Base-by-base conservation (phyloP, 2,329 filamentous ascomycete species). In the Claviceps citrina region DNA sequence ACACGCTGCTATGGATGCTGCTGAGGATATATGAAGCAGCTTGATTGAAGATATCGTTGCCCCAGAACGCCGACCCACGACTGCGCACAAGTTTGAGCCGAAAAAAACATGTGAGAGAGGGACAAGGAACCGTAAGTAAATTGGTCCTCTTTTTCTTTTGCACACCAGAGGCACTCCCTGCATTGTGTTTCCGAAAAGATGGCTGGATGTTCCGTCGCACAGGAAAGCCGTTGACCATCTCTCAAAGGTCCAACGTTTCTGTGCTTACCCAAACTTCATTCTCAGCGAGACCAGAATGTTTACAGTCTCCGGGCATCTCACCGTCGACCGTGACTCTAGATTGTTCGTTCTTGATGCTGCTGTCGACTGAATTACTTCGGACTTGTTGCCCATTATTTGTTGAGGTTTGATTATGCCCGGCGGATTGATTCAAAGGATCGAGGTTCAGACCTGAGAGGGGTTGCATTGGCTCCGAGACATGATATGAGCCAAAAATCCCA, bases 361-460 rank as follows among this genome's bases (percentile, higher is more conserved):
- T 46, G 13, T 43, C 30, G 12, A 39, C 33, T 10, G 42, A 36
- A 13, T 40, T 37, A 2, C 10, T 37, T 16, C 34, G 43, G 16
- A 41, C 43, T 15, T 44, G 42, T 12, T 45, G 43, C 19, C 51
- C 47, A 19, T 45, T 45, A 19, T n/a, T n/a, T n/a, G 42, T 28
- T 15, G 46, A 25, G 8, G 24, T 35, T 20, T 50, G 49, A 5
- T 33, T 36, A 9, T 44, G 40, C 3, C 54, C 48, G 9, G 38
- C 41, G 16, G 37, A 42, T 15, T 50, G 49, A 31, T 55, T 59
- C 22, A 56, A 47, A 7, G 56, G 46, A 9, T 53, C 51, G 40
- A 61, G 58, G 5, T 49, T 47, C 16, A 59, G 43, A 0, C 52
- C 52, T 12, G 52, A 46, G 13, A 54, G 42, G 8, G 49, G 36